These are phyloP conservation scores for Blastocystis sp. DNA, from an alignment of 352 stramenopile species.

Conservation along the genomic window DNA sequence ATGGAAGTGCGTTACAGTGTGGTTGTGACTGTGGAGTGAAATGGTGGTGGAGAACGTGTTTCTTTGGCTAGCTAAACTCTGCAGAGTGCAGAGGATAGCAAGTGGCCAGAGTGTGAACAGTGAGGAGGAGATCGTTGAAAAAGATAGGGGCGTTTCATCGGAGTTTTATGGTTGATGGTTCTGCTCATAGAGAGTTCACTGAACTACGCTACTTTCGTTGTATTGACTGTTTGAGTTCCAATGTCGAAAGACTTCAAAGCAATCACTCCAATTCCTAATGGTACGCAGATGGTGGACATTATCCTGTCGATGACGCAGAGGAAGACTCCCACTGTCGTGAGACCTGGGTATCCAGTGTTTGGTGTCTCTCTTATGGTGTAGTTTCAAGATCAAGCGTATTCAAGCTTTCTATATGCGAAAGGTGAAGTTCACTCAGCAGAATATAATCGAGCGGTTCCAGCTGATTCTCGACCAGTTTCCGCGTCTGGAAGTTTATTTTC, in stretches of 20 bases:
- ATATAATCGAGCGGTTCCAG: conserved; percentile 90
- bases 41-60: too few relatives aligned
- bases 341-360: conserved; percentile 78
- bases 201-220: neutral
- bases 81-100: too few relatives aligned
- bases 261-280: conserved; percentile 90
- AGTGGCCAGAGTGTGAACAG: too few relatives aligned
- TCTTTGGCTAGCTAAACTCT: too few relatives aligned
- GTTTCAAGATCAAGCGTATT: conserved; percentile 89
- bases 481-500: conserved; percentile 81
- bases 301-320: conserved; percentile 95
- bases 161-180: neutral
- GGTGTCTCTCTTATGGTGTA: conserved; percentile 66
- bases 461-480: conserved; percentile 97
- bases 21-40: too few relatives aligned
- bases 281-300: conserved; percentile 97
- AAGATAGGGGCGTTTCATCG: conserved; percentile 20
- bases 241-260: conserved; percentile 94
- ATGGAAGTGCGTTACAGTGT: too few relatives aligned
- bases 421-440: conserved; percentile 99
- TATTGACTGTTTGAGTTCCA: neutral
- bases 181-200: neutral
- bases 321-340: conserved; percentile 97
- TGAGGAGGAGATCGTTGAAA: neutral
- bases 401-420: conserved; percentile 95